Evolutionary conservation across 148 eudicot species (phyloP).

Genomic region (Chenopodium quinoa): DNA sequence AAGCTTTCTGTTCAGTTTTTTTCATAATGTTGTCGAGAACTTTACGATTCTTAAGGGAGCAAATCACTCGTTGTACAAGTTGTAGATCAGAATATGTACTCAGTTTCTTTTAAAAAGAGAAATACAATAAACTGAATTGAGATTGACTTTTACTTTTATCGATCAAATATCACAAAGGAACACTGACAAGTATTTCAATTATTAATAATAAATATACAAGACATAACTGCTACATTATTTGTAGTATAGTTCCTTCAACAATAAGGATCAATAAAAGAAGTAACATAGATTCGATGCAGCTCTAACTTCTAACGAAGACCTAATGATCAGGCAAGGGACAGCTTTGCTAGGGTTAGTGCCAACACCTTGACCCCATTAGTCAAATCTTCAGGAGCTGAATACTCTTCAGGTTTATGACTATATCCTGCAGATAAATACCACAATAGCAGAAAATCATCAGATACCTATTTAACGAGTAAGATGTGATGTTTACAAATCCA

Average conservation of each 20-base stretch:
- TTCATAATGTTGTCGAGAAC: slow-evolving; percentile 6
- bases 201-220: slow-evolving; percentile 7
- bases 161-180: background rate
- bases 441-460: background rate
- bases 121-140: slow-evolving; percentile 14
- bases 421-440: slow-evolving; percentile 56
- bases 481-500: too few relatives aligned
- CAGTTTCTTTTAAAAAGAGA: slow-evolving; percentile 17
- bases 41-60: too few relatives aligned
- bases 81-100: slow-evolving; percentile 19
- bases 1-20: slow-evolving; percentile 27
- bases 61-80: slow-evolving; percentile 6
- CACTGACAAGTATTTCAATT: background rate
- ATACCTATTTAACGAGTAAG: background rate
- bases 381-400: slow-evolving; percentile 56
- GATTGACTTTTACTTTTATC: background rate
- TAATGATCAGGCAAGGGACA: slow-evolving; percentile 44
- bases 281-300: background rate
- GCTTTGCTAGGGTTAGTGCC: slow-evolving; percentile 72
- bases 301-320: background rate
- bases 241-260: background rate
- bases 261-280: background rate
- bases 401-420: slow-evolving; percentile 97
- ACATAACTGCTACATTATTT: background rate
- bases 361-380: slow-evolving; percentile 82